phyloP scores from a whole-genome alignment of 495 filamentous ascomycete species.

The Penicillium egyptiacum region DNA sequence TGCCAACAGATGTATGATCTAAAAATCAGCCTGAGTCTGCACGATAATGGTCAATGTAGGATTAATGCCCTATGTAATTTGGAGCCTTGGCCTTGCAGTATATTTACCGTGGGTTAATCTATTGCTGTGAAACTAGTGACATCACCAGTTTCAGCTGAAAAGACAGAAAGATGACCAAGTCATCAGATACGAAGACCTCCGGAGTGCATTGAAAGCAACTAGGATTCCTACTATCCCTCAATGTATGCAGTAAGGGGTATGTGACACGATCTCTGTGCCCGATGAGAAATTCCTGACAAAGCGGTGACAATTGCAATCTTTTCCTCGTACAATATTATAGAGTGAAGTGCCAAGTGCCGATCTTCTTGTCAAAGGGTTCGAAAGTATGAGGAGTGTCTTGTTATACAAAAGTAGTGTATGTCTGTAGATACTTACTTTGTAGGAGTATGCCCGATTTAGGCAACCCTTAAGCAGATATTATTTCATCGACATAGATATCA shows the following conservation, averaged over 20 bases:
- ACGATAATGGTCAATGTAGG: not conserved
- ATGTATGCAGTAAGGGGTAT: conserved; percentile 1
- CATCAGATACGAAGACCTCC: not conserved
- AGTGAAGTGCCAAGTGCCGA: not conserved
- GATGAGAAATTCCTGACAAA: not conserved
- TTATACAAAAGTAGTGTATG: not conserved
- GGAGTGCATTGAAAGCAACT: not conserved
- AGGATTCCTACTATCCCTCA: not conserved
- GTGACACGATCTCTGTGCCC: not conserved
- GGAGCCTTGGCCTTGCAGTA: not conserved
- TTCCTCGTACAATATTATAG: not conserved
- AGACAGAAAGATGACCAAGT: not conserved
- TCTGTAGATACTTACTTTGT: no score
- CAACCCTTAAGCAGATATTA: not conserved
- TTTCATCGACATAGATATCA: not conserved
- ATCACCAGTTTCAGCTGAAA: not conserved
- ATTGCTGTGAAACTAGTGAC: not conserved
- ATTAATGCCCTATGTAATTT: not conserved
- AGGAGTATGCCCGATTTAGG: no score
- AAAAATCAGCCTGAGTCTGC: not conserved
- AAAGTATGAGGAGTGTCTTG: not conserved
- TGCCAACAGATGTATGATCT: not conserved
- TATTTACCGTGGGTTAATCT: not conserved
- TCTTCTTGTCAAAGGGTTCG: not conserved
- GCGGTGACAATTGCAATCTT: not conserved